These are phyloP conservation scores for Stagonosporopsis rhizophila DNA, from an alignment of 2,329 filamentous ascomycete genomes.

Conservation along the genomic window DNA sequence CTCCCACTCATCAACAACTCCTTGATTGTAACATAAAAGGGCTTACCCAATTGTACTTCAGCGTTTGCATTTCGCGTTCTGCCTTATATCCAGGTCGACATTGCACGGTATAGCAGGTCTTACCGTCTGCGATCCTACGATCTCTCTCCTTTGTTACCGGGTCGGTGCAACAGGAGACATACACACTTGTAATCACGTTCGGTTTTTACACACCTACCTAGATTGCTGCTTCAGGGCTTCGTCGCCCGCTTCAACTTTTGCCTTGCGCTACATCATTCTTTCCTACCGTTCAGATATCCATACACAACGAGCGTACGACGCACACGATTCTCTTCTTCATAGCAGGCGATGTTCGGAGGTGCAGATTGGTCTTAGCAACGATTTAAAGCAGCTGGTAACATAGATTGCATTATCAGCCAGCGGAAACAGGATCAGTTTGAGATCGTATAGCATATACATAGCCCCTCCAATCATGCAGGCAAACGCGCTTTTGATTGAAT, in stretches of 20 bases:
- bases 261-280: not conserved
- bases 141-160: constrained; percentile 17
- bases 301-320: constrained; percentile 36
- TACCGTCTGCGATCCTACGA: constrained; percentile 18
- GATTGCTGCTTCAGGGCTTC: constrained; percentile 21
- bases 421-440: not conserved
- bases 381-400: not conserved
- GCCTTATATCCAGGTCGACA: constrained; percentile 19
- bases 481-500: not conserved
- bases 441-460: not conserved
- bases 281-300: constrained; percentile 22
- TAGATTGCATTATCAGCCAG: not conserved
- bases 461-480: not conserved
- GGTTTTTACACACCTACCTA: constrained; percentile 15
- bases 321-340: constrained; percentile 31
- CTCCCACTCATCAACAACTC: not conserved
- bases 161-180: not conserved
- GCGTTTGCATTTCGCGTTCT: not conserved
- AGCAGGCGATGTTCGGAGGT: not conserved
- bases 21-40: not conserved
- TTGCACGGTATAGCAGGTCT: constrained; percentile 37
- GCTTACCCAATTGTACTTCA: constrained; percentile 20
- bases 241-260: constrained; percentile 11
- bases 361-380: not conserved
- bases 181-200: constrained; percentile 30